phyloP scores from a whole-genome alignment of 345 rosid species.

The Corchorus olitorius region DNA sequence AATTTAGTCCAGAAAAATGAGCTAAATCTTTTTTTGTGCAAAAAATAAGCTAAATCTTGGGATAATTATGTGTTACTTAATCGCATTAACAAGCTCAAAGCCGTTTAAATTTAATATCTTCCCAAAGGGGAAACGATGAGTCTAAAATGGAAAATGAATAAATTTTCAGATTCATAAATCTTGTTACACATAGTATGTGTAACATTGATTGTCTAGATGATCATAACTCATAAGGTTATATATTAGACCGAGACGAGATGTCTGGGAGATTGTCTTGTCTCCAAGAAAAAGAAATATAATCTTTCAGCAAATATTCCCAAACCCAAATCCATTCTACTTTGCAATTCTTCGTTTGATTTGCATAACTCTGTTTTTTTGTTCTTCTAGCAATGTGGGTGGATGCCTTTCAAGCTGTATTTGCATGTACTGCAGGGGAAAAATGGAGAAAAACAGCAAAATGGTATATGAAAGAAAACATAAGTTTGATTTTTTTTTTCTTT shows the following conservation, averaged over 20 bases:
- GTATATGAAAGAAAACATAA: constrained; percentile 19
- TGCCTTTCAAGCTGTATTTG: not conserved
- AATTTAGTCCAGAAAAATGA: not conserved
- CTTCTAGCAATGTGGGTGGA: not conserved
- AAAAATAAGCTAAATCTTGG: too few relatives aligned
- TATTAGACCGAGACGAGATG: not conserved
- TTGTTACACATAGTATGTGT: not conserved
- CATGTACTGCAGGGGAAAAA: constrained; percentile 8
- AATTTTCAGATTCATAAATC: not conserved
- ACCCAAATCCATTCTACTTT: not conserved
- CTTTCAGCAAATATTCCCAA: not conserved
- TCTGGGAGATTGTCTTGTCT: not conserved
- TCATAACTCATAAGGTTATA: not conserved
- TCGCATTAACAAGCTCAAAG: not conserved
- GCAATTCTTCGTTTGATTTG: not conserved
- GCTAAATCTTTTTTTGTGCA: not conserved
- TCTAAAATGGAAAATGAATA: not conserved
- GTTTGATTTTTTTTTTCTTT: not conserved
- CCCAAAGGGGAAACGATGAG: not conserved
- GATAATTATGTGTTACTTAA: not conserved
- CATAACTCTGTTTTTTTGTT: not conserved
- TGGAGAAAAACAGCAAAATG: constrained; percentile 21
- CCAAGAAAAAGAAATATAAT: not conserved
- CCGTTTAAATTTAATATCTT: not conserved
- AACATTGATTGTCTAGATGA: not conserved